phyloP scores from a whole-genome alignment of 2,329 filamentous ascomycete species.

The Mycosphaerella sp. region DNA sequence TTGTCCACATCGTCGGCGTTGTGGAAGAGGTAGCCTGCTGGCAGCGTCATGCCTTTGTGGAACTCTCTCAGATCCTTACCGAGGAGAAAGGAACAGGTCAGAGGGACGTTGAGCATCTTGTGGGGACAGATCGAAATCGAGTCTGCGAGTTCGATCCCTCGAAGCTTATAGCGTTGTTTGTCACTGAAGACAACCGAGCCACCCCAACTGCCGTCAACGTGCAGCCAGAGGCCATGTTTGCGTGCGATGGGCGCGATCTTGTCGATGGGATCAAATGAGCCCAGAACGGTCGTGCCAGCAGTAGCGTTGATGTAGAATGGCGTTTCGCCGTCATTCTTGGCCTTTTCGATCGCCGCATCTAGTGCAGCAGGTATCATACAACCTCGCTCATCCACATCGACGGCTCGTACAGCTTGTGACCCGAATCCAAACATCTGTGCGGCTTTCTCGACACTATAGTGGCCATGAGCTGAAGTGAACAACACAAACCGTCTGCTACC shows the following conservation, averaged over 20 bases:
- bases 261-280: conserved; percentile 75
- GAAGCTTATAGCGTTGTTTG: conserved; percentile 57
- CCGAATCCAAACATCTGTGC: conserved; percentile 88
- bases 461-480: conserved; percentile 84
- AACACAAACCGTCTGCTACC: conserved; percentile 61
- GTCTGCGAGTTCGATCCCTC: conserved; percentile 67
- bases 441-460: conserved; percentile 92
- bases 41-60: conserved; percentile 75
- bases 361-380: conserved; percentile 64
- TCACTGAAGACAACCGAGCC: conserved; percentile 72
- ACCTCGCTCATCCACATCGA: conserved; percentile 67
- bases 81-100: conserved; percentile 87
- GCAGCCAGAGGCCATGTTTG: conserved; percentile 74
- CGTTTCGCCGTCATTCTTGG: conserved; percentile 62
- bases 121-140: conserved; percentile 87
- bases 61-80: conserved; percentile 69
- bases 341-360: conserved; percentile 54
- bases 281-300: conserved; percentile 87
- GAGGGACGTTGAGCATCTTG: conserved; percentile 90
- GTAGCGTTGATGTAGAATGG: conserved; percentile 96
- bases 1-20: conserved; percentile 23
- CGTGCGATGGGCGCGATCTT: conserved; percentile 65
- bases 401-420: conserved; percentile 61
- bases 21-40: conserved; percentile 64
- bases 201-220: conserved; percentile 90